Percentiles rank a stretch among this genome's conserved stretches.
Conservation (phyloP, 345 rosid genomes). For the Nasturtium officinale region DNA sequence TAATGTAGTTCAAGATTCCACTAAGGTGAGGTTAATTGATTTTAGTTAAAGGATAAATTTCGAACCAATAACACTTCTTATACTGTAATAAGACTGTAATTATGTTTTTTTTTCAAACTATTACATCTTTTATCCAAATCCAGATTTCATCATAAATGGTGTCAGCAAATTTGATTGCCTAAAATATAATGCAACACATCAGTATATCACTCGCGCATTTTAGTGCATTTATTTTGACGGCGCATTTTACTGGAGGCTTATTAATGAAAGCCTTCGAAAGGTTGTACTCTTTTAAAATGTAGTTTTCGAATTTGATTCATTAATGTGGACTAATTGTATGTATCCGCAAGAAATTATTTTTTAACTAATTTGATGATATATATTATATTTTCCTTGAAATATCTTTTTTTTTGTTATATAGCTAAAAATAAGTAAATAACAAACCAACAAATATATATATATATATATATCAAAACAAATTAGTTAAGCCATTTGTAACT, state of each 20-base stretch:
- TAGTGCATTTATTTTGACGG: conserved; percentile 7
- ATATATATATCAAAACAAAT: neutral
- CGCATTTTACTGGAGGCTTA: neutral
- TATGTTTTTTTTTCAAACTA: neutral
- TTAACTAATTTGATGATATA: neutral
- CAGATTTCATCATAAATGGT: conserved; percentile 2
- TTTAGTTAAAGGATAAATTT: conserved; percentile 20
- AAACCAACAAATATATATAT: neutral
- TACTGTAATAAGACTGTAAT: neutral
- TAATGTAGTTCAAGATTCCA: conserved; percentile 27
- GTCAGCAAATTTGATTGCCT: conserved; percentile 15
- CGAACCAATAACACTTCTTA: conserved; percentile 1
- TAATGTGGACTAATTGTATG: neutral
- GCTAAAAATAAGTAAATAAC: neutral
- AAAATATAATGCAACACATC: conserved; percentile 16
- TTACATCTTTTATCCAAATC: conserved; percentile 5
- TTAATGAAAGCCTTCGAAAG: neutral
- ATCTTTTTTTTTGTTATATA: too few relatives aligned
- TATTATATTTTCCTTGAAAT: neutral
- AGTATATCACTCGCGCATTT: conserved; percentile 12
- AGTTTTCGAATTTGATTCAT: neutral
- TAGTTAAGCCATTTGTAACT: neutral
- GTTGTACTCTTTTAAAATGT: neutral
- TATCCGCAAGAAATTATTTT: neutral
- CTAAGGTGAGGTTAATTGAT: conserved; percentile 19